Evolutionary conservation across 257 asterid genomes (phyloP).

Genomic region (Apocynum venetum): DNA sequence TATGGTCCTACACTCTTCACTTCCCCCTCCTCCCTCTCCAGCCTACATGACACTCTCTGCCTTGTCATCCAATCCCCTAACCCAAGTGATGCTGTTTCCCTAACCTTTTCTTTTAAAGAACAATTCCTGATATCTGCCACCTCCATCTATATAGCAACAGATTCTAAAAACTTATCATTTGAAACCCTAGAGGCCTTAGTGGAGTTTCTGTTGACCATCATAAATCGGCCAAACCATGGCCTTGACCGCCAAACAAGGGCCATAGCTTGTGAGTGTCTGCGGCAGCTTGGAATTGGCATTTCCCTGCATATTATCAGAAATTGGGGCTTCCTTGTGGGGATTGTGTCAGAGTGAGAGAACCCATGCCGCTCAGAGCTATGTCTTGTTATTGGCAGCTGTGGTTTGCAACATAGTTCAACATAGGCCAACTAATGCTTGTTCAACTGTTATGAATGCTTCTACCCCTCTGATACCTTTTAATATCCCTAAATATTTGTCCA

Average conservation of each 20-base stretch:
- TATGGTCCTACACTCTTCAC: conserved; percentile 29
- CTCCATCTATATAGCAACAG: conserved; percentile 30
- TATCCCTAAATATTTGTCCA: conserved; percentile 47
- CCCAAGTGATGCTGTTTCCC: conserved; percentile 40
- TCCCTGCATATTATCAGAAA: conserved; percentile 77
- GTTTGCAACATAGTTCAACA: conserved; percentile 46
- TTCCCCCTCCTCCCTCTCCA: conserved; percentile 21
- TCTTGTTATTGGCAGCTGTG: conserved; percentile 51
- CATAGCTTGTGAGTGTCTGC: conserved; percentile 81
- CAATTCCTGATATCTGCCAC: conserved; percentile 73
- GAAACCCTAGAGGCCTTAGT: conserved; percentile 35
- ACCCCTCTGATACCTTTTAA: conserved; percentile 69
- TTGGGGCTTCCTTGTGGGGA: conserved; percentile 64
- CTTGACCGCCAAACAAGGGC: conserved; percentile 79
- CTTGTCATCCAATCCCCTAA: conserved; percentile 60
- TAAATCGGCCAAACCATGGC: conserved; percentile 87
- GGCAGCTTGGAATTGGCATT: conserved; percentile 78
- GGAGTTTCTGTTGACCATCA: conserved; percentile 72
- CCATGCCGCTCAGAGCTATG: conserved; percentile 70
- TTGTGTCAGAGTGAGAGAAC: conserved; percentile 83
- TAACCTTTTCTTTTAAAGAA: conserved; percentile 62
- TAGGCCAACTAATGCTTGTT: conserved; percentile 44
- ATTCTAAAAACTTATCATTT: conserved; percentile 22
- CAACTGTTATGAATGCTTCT: conserved; percentile 37
- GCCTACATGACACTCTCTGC: conserved; percentile 65